Evolutionary conservation across 306 rosid genomes (phyloP).

Genomic region (Quercus bicolor): DNA sequence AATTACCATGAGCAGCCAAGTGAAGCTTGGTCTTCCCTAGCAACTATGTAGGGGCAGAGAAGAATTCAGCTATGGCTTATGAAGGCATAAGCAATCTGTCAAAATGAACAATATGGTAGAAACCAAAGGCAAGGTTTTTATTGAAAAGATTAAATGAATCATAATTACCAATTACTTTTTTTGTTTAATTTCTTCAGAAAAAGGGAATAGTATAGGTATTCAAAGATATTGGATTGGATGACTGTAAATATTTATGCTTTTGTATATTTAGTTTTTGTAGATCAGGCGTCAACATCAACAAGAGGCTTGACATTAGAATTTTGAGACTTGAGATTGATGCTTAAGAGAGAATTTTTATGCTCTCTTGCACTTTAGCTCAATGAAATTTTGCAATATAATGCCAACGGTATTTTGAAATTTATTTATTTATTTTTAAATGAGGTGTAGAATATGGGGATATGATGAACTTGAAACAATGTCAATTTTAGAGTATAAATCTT

Average conservation of each 20-base stretch:
- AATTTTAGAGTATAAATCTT: too few relatives aligned
- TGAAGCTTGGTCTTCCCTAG: slow-evolving; percentile 75
- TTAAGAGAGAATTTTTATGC: too few relatives aligned
- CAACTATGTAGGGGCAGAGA: slow-evolving; percentile 59
- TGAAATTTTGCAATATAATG: too few relatives aligned
- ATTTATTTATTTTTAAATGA: too few relatives aligned
- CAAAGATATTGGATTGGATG: not conserved
- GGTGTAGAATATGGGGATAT: too few relatives aligned
- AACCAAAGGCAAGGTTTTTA: slow-evolving; percentile 45
- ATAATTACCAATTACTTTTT: not conserved
- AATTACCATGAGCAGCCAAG: slow-evolving; percentile 48
- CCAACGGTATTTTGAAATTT: too few relatives aligned
- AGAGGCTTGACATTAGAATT: too few relatives aligned
- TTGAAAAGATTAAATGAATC: slow-evolving; percentile 55
- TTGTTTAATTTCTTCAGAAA: not conserved
- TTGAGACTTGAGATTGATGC: too few relatives aligned
- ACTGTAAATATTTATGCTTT: not conserved
- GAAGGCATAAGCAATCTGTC: slow-evolving; percentile 33
- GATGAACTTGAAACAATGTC: too few relatives aligned
- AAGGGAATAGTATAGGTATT: not conserved
- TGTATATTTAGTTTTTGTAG: not conserved
- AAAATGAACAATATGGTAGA: slow-evolving; percentile 34
- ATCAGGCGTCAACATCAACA: not conserved
- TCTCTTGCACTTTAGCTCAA: too few relatives aligned
- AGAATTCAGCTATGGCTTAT: slow-evolving; percentile 46